Evolutionary conservation across 2,329 filamentous ascomycete species (phyloP), one percentile per base, ranked within the genome.

Genomic region (Lasiodiplodia citricola): DNA sequence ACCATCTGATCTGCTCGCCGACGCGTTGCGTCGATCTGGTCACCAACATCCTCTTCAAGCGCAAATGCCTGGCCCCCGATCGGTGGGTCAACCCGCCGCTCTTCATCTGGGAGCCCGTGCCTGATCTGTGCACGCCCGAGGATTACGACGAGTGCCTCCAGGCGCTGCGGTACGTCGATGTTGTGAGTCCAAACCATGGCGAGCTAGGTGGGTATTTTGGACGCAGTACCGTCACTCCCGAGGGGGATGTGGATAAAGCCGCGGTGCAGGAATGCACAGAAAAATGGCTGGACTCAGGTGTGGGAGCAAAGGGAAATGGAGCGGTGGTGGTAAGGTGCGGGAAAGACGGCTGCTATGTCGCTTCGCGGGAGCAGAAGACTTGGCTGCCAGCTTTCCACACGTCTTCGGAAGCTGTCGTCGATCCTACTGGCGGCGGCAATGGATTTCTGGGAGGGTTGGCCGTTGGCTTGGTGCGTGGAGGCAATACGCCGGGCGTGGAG

Each of bases 81-180:
- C 37, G 38, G 52, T 68, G 58, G 67, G 70, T 74, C 13, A 84
- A 83, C 72, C 74, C 83, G 58, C 92, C 94, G 1, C 80, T 94
- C 7, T 93, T 97, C 77, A 88, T 98, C 65, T 99, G 95, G 95
- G 96, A 99, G 78, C 96, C 96, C 0, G 92, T 97, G 1, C 96
- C 96, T 1, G 93, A 97, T 79, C 86, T 93, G 1, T 97, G 94
- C 78, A 90, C 87, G 0, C 90, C 93, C 0, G 88, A 89, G 41
- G 85, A 90, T 70, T 78, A 87, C 23, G 76, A 82, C 0, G 85
- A 83, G 23, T 87, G 87, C 68, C 77, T 85, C 23, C 78, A 83
- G 68, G 87, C 88, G 6, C 80, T 87, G 47, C 80, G 80, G 66
- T 76, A 82, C 52, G 84, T 91, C 28, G 84, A 91, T 71, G 82